Base-by-base conservation (phyloP, 2,329 filamentous ascomycete species). In the Macrophomina tecta region DNA sequence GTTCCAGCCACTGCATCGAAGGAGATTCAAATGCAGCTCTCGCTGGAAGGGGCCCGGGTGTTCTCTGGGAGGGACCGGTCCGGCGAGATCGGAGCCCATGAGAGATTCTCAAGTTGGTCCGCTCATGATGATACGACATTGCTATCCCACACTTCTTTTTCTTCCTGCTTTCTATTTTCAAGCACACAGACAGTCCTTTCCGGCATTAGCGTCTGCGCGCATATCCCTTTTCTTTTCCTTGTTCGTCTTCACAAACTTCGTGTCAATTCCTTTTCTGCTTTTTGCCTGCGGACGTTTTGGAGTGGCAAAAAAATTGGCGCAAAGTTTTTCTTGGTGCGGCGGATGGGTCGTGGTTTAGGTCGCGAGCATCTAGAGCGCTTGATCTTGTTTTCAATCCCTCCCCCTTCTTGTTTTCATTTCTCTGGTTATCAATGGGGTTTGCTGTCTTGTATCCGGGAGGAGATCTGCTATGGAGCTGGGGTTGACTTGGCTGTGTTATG, bases 81-180 rank as follows among this genome's bases (percentile, higher is more conserved):
- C 56, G 56, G 56, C 56, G 56, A 61, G 56, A 18, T 40, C 56
- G 56, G 56, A 34, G 56, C 48, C 56, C 40, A 61, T 40, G 56
- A 23, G 52, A 34, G 46, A 36, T 4, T 46, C 46, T 45, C 58
- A 49, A 45, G 38, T 49, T 14, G 53, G 52, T 52, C 63, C 49
- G 63, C 63, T 65, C 63, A 65, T 38, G 63, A 65, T 42, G 63
- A 51, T 42, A 65, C 45, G 63, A 65, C 63, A 58, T 56, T 56
- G 36, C n/a, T 65, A 65, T 56, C 53, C 42, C 38, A 46, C 34
- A 18, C 18, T 49, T 36, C 8, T 56, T 58, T 38, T 49, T 23
- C 8, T 56, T 65, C 32, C 28, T 8, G n/a, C 34, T 55, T 36
- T 36, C 23, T 23, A 48, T 56, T 48, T 65, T 14, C 2, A 11